phyloP scores from a whole-genome alignment of 495 filamentous ascomycete genomes.

The Penicillium diatomitis region DNA sequence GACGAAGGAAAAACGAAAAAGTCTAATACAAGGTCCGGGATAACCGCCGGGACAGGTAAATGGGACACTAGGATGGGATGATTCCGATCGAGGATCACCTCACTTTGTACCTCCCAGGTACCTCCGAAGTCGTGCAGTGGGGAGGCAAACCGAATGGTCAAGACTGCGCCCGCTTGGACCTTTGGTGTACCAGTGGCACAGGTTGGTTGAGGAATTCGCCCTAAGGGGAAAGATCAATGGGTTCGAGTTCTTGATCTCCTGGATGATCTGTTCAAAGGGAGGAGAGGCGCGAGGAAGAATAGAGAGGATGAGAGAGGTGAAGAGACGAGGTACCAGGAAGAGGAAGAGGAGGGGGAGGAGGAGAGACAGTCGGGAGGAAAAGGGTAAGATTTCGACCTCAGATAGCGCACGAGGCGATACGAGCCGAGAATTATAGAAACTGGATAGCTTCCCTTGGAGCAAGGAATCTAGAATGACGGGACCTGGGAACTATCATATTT shows the following conservation, averaged over 20 bases:
- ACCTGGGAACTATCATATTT: conserved; percentile 2
- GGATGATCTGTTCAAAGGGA: not conserved
- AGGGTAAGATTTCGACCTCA: not conserved
- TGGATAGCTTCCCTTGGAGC: not conserved
- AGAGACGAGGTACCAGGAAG: too few relatives aligned
- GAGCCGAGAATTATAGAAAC: conserved; percentile 3
- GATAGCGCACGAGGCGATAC: not conserved
- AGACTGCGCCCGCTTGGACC: conserved; percentile 18
- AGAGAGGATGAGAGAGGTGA: not conserved
- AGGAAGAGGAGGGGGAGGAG: not conserved
- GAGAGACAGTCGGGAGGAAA: not conserved
- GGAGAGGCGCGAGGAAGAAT: not conserved
- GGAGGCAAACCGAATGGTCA: conserved; percentile 9
- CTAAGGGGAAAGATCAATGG: not conserved
- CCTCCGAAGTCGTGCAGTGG: conserved; percentile 11
- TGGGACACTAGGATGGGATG: conserved; percentile 3
- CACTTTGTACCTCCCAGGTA: conserved; percentile 17
- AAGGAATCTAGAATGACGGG: conserved; percentile 2
- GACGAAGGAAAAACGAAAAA: conserved; percentile 1
- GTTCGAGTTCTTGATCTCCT: not conserved
- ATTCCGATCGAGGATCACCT: conserved; percentile 16
- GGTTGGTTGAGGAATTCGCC: not conserved
- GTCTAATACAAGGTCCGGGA: not conserved
- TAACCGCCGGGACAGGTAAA: not conserved
- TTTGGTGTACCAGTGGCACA: not conserved